Base-by-base conservation (phyloP, 257 asterid genomes). In the Perilla frutescens region DNA sequence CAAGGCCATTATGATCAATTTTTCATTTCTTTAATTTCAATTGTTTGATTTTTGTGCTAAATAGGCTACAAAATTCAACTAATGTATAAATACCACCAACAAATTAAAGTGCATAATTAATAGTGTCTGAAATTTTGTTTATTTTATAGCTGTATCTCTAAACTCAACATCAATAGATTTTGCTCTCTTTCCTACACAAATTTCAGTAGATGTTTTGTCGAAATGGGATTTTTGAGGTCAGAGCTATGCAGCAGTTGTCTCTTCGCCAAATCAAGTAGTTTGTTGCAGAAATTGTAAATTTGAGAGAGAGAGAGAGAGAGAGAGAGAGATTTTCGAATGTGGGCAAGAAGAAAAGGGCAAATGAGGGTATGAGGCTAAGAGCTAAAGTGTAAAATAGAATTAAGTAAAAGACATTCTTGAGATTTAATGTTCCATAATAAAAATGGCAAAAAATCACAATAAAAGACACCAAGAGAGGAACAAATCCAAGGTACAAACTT, bases 401-500 rank as follows among this genome's bases (percentile, higher is more conserved):
- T 15, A 34, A 64, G 84, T 73, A 82, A 63, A 86, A 79, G 96
- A 86, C 90, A 86, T 54, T 47, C 36, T 67, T 71, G 57, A 77
- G 80, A 81, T 71, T 82, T 76, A 81, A 79, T 81, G 85, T 53
- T 51, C 66, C 70, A 84, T 66, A 83, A 77, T 44, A 62, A 80
- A 20, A 86, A 81, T 74, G 72, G 56, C 81, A 55, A 77, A 85
- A 10, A 62, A 26, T 73, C 70, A 76, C 75, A 70, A 76, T 84
- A 81, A 70, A 87, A 84, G 87, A 85, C 96, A 87, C 67, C 74
- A 72, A 76, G 75, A 83, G 81, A 56, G 49, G 68, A 87, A 83
- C 91, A 91, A 87, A 83, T 88, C 81, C 65, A 88, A 82, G 86
- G 92, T 75, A 84, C 87, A 84, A 87, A 81, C 79, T 76, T 51